Evolutionary conservation across 2,329 filamentous ascomycete species (phyloP).

Genomic region (Nakataea oryzae): DNA sequence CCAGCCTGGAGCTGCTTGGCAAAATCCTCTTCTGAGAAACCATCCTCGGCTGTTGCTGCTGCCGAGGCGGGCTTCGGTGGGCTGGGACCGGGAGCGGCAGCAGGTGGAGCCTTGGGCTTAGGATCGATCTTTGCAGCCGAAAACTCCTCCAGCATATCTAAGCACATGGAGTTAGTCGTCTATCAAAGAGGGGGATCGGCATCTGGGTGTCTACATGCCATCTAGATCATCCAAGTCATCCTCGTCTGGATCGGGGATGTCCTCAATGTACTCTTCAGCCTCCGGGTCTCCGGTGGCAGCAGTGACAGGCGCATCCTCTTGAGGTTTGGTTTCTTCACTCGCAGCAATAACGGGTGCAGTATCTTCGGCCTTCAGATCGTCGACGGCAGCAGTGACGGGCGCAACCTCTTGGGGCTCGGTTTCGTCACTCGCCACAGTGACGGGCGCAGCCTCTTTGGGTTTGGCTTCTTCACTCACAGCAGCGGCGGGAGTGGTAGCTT

Average conservation of each 20-base stretch:
- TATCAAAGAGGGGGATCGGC: neutral
- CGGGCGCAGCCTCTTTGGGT: neutral
- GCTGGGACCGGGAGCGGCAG: constrained; percentile 20
- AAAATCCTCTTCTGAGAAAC: constrained; percentile 64
- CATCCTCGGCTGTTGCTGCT: constrained; percentile 23
- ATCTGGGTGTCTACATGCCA: constrained; percentile 37
- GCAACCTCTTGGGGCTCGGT: neutral
- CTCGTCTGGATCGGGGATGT: constrained; percentile 81
- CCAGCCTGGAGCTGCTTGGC: constrained; percentile 78
- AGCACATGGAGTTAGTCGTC: constrained; percentile 1
- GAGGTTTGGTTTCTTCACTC: neutral
- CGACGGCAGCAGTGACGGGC: neutral
- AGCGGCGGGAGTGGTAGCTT: too few relatives aligned
- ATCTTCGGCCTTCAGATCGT: neutral
- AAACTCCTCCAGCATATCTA: constrained; percentile 92
- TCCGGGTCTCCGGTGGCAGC: constrained; percentile 13
- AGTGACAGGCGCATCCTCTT: neutral
- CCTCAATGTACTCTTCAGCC: constrained; percentile 28
- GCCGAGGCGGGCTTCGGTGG: constrained; percentile 14
- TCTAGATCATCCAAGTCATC: constrained; percentile 89
- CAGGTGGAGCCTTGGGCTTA: neutral
- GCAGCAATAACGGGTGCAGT: neutral
- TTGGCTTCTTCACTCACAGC: too few relatives aligned
- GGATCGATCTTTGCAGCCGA: constrained; percentile 48
- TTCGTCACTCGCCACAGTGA: neutral